Conservation (phyloP, 768 basidiomycete species). For the Lactifluus piperatus region DNA sequence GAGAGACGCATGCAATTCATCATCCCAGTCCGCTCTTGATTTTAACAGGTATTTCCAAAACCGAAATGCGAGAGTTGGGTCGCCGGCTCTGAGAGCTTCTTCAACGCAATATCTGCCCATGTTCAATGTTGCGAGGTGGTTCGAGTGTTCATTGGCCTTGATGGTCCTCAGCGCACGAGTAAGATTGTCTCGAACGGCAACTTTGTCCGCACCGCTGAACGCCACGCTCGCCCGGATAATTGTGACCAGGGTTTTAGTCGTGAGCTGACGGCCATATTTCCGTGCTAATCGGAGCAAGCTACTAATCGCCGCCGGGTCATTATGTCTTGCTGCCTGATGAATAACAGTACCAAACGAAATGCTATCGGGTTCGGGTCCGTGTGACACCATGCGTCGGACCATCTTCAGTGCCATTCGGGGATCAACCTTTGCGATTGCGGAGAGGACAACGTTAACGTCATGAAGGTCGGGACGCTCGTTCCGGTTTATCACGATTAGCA, state of each 20-base stretch:
- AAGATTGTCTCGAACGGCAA: slow-evolving; percentile 30
- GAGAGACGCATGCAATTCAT: slow-evolving; percentile 35
- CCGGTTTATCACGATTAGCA: slow-evolving; percentile 40
- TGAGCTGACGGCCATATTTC: slow-evolving; percentile 32
- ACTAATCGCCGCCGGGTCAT: slow-evolving; percentile 36
- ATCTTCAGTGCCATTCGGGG: slow-evolving; percentile 39
- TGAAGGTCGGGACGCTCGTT: slow-evolving; percentile 48
- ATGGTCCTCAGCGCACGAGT: slow-evolving; percentile 36
- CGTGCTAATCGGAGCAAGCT: slow-evolving; percentile 35
- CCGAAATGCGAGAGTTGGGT: slow-evolving; percentile 44
- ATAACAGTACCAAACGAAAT: slow-evolving; percentile 55
- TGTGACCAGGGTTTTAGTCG: slow-evolving; percentile 37
- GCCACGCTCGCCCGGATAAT: slow-evolving; percentile 19
- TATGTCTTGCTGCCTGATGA: slow-evolving; percentile 43
- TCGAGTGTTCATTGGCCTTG: slow-evolving; percentile 28
- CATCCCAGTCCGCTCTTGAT: slow-evolving; percentile 39
- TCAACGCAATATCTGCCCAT: slow-evolving; percentile 45
- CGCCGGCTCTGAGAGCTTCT: slow-evolving; percentile 40
- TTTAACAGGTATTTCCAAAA: slow-evolving; percentile 50
- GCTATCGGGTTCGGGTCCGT: slow-evolving; percentile 42
- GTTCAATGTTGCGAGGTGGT: slow-evolving; percentile 34
- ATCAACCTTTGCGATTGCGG: slow-evolving; percentile 41
- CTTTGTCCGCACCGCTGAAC: slow-evolving; percentile 22
- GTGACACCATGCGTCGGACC: slow-evolving; percentile 41
- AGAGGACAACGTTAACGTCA: slow-evolving; percentile 58